Conservation (phyloP, 1,284 basidiomycete species). For the Tremellales sp. region DNA sequence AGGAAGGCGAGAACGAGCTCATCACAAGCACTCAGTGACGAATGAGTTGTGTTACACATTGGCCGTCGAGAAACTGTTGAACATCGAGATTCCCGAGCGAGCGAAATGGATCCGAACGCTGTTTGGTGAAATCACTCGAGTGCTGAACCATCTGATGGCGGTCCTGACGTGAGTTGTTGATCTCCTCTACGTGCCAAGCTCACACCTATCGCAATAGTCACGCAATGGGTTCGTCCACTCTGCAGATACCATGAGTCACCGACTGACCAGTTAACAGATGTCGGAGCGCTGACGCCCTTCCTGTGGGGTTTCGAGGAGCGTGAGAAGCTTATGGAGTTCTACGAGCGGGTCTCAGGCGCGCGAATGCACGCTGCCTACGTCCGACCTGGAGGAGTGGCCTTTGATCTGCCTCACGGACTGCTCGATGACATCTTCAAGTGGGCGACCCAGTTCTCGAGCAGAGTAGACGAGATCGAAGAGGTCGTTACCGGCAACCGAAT, state of each 20-base stretch:
- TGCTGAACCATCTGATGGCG: conserved; percentile 98
- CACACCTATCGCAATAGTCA: conserved; percentile 12
- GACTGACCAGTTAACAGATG: conserved; percentile 65
- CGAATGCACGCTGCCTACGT: conserved; percentile 98
- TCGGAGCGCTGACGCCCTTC: conserved; percentile 97
- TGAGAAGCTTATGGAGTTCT: conserved; percentile 99
- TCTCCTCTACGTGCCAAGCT: neutral
- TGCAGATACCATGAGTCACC: neutral
- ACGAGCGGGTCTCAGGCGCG: conserved; percentile 97
- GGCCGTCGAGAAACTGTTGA: conserved; percentile 96
- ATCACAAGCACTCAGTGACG: conserved; percentile 59
- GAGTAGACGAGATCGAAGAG: conserved; percentile 97
- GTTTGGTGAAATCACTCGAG: conserved; percentile 94
- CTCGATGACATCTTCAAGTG: conserved; percentile 97
- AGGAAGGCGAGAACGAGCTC: neutral
- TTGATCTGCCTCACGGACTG: conserved; percentile 92
- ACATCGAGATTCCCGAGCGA: conserved; percentile 97
- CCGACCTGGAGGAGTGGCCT: conserved; percentile 95
- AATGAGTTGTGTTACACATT: conserved; percentile 96
- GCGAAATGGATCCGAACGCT: conserved; percentile 98
- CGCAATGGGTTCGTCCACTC: conserved; percentile 20
- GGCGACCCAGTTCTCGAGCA: conserved; percentile 81
- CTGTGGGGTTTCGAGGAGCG: conserved; percentile 99
- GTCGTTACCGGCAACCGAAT: conserved; percentile 97
- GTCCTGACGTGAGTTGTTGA: conserved; percentile 61